Percentiles rank a stretch among this genome's conserved stretches.
Conservation (phyloP, 163 green algal genomes). For the Volvox carteri region DNA sequence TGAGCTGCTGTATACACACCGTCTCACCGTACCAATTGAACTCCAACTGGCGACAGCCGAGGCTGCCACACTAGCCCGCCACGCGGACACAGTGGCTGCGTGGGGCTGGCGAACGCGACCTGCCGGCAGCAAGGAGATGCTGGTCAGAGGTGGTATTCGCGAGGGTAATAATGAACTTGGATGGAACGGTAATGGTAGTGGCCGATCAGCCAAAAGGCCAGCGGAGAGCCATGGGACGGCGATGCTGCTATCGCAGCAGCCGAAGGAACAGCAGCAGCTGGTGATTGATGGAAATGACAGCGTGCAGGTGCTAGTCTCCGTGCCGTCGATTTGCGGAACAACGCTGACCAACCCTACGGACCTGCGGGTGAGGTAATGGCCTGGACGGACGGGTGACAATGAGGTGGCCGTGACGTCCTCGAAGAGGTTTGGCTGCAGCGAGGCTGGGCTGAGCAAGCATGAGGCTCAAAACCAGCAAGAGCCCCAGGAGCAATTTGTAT, state of each 20-base stretch:
- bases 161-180: too few relatives aligned
- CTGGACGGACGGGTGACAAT: too few relatives aligned
- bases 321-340: conserved; percentile 70
- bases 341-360: conserved; percentile 71
- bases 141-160: too few relatives aligned
- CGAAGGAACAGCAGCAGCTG: not conserved
- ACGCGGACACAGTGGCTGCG: conserved; percentile 34
- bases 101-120: conserved; percentile 63
- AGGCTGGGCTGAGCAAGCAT: too few relatives aligned
- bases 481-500: too few relatives aligned
- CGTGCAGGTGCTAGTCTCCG: conserved; percentile 63
- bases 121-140: not conserved
- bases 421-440: too few relatives aligned
- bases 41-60: conserved; percentile 66
- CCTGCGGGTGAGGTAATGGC: conserved; percentile 77
- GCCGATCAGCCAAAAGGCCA: not conserved
- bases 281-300: not conserved
- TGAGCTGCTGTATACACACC: not conserved
- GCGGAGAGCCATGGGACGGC: not conserved
- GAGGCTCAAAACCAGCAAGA: too few relatives aligned
- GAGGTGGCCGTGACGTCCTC: too few relatives aligned
- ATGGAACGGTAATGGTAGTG: not conserved
- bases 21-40: not conserved
- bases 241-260: not conserved
- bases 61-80: not conserved